Percentiles rank a stretch among this genome's conserved stretches.
Evolutionary conservation across 2,329 filamentous ascomycete species (phyloP).

Genomic region (Gaeumannomyces sp.): DNA sequence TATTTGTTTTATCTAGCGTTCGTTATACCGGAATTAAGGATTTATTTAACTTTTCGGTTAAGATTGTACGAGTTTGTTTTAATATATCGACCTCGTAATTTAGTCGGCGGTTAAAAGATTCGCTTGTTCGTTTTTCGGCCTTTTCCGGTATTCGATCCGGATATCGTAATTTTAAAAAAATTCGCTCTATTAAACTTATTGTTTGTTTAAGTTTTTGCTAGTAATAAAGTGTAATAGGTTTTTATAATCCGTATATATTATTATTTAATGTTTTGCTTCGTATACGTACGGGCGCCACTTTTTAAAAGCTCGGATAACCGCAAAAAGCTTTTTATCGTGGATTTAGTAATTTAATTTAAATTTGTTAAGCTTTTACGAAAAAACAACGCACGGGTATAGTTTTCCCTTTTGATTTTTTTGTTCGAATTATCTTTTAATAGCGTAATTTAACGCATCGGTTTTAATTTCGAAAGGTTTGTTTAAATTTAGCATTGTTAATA

Average conservation of each 20-base stretch:
- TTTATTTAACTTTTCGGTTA: constrained; percentile 19
- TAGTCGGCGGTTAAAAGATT: constrained; percentile 21
- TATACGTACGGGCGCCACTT: neutral
- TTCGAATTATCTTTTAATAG: too few species aligned
- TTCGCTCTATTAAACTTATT: constrained; percentile 22
- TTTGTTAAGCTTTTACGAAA: neutral
- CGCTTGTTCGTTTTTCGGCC: constrained; percentile 14
- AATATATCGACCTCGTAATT: constrained; percentile 20
- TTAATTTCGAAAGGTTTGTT: too few species aligned
- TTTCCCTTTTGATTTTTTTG: neutral
- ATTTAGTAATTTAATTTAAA: constrained; percentile 21
- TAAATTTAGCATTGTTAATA: too few species aligned
- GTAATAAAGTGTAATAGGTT: constrained; percentile 24
- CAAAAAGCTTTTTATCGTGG: constrained; percentile 17
- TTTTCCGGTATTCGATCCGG: neutral
- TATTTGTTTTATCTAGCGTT: neutral
- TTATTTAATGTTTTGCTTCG: constrained; percentile 16
- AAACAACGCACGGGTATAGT: neutral
- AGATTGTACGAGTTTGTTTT: constrained; percentile 17
- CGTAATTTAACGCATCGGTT: too few species aligned
- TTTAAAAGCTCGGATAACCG: constrained; percentile 7
- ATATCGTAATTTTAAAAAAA: constrained; percentile 15
- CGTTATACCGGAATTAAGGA: neutral
- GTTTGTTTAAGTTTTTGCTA: constrained; percentile 19
- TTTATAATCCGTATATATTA: constrained; percentile 22